Percentiles rank a stretch among this genome's conserved stretches.
phyloP scores from a whole-genome alignment of 1,284 basidiomycete species.

The Porodaedalea pini region DNA sequence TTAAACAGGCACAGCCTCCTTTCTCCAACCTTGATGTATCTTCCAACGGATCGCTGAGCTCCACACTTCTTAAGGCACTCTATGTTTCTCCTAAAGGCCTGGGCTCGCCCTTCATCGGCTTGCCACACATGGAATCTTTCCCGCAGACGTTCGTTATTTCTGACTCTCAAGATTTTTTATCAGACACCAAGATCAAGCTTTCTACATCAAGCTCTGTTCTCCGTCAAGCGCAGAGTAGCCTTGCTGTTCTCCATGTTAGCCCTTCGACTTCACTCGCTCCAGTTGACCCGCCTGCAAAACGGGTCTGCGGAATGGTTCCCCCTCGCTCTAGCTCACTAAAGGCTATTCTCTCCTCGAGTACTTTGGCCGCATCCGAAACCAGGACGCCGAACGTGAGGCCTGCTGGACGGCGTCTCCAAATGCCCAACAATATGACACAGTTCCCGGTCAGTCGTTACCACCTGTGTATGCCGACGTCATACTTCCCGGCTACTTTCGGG shows the following conservation, averaged over 20 bases:
- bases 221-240: background rate
- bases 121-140: background rate
- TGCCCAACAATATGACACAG: background rate
- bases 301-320: background rate
- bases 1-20: background rate
- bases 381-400: background rate
- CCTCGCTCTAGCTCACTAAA: conserved; percentile 2
- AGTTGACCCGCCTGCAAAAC: background rate
- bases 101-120: background rate
- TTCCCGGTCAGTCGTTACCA: background rate
- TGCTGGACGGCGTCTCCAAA: background rate
- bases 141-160: background rate
- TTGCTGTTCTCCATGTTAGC: background rate
- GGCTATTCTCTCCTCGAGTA: background rate
- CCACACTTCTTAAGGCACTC: background rate
- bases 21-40: background rate
- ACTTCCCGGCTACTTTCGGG: conserved; percentile 4
- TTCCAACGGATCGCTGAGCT: background rate
- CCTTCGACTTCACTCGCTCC: background rate
- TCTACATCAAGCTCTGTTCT: background rate
- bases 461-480: conserved; percentile 8
- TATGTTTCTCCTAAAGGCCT: background rate
- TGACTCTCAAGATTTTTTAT: conserved; percentile 6
- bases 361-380: background rate
- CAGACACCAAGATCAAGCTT: background rate